Conservation (phyloP, 352 stramenopile genomes). For the Elongisporangium anandrum region DNA sequence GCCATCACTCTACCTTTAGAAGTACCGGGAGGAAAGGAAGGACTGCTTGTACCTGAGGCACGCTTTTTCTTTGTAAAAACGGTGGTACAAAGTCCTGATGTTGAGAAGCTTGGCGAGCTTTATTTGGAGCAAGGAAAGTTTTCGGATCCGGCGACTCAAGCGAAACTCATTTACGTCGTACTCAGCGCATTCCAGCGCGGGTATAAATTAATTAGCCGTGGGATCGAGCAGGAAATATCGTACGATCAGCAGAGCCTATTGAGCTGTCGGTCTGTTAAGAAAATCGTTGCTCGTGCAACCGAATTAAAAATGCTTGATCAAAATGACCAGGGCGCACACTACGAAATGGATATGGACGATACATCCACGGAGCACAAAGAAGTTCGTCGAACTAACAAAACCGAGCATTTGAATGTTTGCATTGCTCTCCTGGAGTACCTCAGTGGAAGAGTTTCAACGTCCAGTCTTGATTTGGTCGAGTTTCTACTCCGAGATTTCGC, state of each 20-base stretch:
- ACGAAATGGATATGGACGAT: not conserved
- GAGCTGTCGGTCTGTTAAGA: constrained; percentile 14
- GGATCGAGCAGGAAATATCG: not conserved
- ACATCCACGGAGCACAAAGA: not conserved
- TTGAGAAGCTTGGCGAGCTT: constrained; percentile 38
- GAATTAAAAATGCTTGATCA: constrained; percentile 20
- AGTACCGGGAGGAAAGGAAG: not conserved
- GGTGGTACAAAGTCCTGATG: constrained; percentile 25
- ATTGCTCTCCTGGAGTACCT: constrained; percentile 33
- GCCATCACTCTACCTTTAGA: constrained; percentile 13
- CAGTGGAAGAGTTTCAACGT: constrained; percentile 9
- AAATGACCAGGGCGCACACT: constrained; percentile 2
- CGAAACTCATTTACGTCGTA: constrained; percentile 28
- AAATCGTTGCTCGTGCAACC: constrained; percentile 15
- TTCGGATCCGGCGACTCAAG: constrained; percentile 19
- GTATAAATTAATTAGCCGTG: constrained; percentile 11
- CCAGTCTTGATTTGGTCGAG: constrained; percentile 30
- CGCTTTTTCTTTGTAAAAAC: constrained; percentile 42
- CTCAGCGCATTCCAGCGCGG: constrained; percentile 22
- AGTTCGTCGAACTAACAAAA: constrained; percentile 7
- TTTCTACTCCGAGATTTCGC: constrained; percentile 38
- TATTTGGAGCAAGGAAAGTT: constrained; percentile 32
- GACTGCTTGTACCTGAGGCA: not conserved
- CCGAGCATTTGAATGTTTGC: constrained; percentile 36
- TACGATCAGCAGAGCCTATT: not conserved